A percentile compares a stretch with the other conserved stretches of the same genome.
These are phyloP conservation scores for Hemerocallis citrina DNA, from an alignment of 106 monocot species.

Conservation along the genomic window DNA sequence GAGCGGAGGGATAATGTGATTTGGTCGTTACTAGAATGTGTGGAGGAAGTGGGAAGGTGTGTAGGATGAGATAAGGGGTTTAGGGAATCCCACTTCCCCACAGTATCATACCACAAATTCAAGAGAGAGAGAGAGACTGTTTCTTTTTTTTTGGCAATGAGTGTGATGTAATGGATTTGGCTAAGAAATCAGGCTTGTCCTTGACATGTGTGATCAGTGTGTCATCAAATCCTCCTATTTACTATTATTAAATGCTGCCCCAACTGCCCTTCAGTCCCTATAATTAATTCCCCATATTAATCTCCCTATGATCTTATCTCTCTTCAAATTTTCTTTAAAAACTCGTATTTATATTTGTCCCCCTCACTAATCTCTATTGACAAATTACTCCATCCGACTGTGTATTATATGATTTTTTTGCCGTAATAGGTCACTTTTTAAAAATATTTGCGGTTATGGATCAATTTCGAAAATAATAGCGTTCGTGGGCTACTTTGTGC, in stretches of 20 bases:
- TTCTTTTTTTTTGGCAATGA: no score
- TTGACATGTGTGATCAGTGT: slow-evolving; percentile 2
- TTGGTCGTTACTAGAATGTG: slow-evolving; percentile 5
- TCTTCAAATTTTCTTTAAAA: no score
- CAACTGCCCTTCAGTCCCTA: background rate
- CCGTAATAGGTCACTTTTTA: no score
- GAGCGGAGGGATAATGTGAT: background rate
- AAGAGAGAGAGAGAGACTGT: no score
- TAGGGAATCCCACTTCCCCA: background rate
- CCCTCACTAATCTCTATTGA: no score
- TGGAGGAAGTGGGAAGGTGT: slow-evolving; percentile 3
- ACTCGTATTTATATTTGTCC: no score
- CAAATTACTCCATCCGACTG: no score
- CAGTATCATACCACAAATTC: background rate
- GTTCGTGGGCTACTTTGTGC: no score
- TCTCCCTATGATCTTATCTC: background rate
- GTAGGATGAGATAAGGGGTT: slow-evolving; percentile 2
- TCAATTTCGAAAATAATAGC: no score
- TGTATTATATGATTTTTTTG: no score
- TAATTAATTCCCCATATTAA: background rate
- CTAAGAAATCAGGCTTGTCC: background rate
- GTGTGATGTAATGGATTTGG: background rate
- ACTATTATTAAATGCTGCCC: background rate
- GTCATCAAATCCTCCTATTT: background rate
- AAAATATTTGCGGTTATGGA: no score